Evolutionary conservation across 176 grass and related monocot species (phyloP), one percentile per base, ranked within the genome.

Genomic region (Panicum miliaceum): DNA sequence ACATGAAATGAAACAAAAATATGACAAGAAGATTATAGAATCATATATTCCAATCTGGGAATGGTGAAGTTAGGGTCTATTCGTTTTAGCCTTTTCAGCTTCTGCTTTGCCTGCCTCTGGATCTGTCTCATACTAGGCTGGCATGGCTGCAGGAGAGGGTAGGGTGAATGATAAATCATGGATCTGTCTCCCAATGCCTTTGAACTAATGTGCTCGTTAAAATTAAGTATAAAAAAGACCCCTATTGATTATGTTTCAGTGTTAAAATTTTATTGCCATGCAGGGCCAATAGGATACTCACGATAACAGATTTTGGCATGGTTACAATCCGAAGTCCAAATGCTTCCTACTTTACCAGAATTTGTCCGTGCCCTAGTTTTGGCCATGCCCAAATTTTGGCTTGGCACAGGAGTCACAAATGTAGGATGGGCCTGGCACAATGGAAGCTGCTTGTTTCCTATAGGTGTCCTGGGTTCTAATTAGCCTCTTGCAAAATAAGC

Each of bases 371-470:
- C 56, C 42, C 16, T 23, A 58, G 56, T 58, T 58, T 58, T 58
- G 22, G 22, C 22, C 56, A 58, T 58, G 56, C 8, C 56, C 56
- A 58, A n/a, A 58, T 23, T 71, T 71, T 71, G n/a, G 68, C n/a
- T 71, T 47, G 41, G n/a, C n/a, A 71, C 68, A 47, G 42, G 12
- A 71, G 42, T 71, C 42, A 71, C 19, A 46, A 71, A 71, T 70
- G 40, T 26, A 71, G 41, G 14, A 46, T 26, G 22, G 20, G n/a
- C 40, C 22, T 58, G 8, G 20, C 7, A 3, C 53, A 22, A 8
- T 56, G 20, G 53, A 22, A 56, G 2, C 19, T 54, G n/a, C n/a
- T n/a, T n/a, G n/a, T n/a, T n/a, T n/a, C n/a, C n/a, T n/a, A n/a
- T n/a, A n/a, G n/a, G 52, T 20, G 52, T 27, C 10, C n/a, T 43